Evolutionary conservation across 2,329 filamentous ascomycete species (phyloP), one percentile per base, ranked within the genome.

Genomic region (Colletotrichum limetticola): DNA sequence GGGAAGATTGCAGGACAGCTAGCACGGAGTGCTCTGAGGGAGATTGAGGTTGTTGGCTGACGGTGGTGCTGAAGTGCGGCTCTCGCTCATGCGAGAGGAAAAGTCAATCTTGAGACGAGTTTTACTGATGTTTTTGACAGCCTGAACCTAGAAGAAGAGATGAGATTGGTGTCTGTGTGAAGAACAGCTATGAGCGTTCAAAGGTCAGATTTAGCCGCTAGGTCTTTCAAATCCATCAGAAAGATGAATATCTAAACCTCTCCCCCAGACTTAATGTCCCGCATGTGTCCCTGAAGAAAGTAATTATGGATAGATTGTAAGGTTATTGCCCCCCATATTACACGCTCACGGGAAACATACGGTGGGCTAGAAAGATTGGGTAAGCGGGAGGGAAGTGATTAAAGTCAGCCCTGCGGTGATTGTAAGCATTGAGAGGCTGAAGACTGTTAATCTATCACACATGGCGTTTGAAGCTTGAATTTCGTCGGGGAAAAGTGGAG

Each of bases 401-500:
- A 16, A 28, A 35, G 55, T 56, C 70, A 65, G 70, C 70, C 70
- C 60, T 65, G 49, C 28, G 26, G 60, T 72, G 55, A 65, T 70
- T 72, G 59, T 19, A 24, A 14, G 42, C 42, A 11, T 49, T 11
- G 19, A 22, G 42, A 49, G 14, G 12, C 4, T 35, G 42, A 49
- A 52, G 11, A 42, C 8, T 12, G 42, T 46, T 32, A 65, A 69
- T 70, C 11, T 61, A 68, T 70, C 42, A 46, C 55, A 72, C 46
- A 72, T 59, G 35, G 55, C 32, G 70, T 70, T 70, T 57, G 66
- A 65, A 72, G 70, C 67, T 65, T 65, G 60, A 56, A 46, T 53
- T 22, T 24, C 19, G 69, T 70, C 55, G 46, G 60, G 64, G 60
- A 70, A 72, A 72, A 72, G 70, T 72, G 70, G 70, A 12, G 66